Base-by-base conservation (phyloP, 2,329 filamentous ascomycete species). In the Geoglossum cookeanum region DNA sequence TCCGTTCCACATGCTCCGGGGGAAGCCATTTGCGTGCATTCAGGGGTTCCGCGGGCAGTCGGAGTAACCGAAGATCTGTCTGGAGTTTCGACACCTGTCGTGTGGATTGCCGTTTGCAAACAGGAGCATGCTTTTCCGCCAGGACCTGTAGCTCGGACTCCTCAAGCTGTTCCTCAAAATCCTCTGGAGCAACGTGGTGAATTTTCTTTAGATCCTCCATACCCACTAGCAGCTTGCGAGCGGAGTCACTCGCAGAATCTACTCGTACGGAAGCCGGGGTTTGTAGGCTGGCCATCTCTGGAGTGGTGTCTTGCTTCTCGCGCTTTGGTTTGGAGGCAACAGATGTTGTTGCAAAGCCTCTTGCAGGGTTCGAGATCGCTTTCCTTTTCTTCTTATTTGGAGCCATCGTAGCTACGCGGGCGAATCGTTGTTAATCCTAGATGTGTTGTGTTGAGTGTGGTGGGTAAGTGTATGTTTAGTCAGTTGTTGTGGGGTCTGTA, bases 271-370 rank as follows among this genome's bases (percentile, higher is more conserved):
- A 58, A 67, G 67, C 30, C 4, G 49, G 17, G 17, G 1, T 17
- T 2, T 53, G 30, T 6, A 22, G 17, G 6, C 17, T n/a, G 15
- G 32, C 49, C 33, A 22, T 39, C 30, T 53, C 49, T 53, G 49
- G 15, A 6, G 27, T 27, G 6, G 60, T 56, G 53, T 47, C 13
- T 39, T 58, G 71, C 67, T 39, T 61, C 32, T 91, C 88, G 51
- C 78, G 75, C 67, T 87, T 78, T 7, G 81, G 77, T 64, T 90
- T 94, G 29, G 88, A 94, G 48, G 89, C 87, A 59, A 94, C 78
- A 1, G 91, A 97, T 11, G 87, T 94, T 4, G 92, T 98, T 62
- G 91, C 88, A 72, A 96, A 94, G 17, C 90, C 92, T 69, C 92
- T 79, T 44, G 89, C 88, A 59, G 90, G 87, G 70, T 96, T 97